Base-by-base conservation (phyloP, 768 basidiomycete species). In the Postia placenta region DNA sequence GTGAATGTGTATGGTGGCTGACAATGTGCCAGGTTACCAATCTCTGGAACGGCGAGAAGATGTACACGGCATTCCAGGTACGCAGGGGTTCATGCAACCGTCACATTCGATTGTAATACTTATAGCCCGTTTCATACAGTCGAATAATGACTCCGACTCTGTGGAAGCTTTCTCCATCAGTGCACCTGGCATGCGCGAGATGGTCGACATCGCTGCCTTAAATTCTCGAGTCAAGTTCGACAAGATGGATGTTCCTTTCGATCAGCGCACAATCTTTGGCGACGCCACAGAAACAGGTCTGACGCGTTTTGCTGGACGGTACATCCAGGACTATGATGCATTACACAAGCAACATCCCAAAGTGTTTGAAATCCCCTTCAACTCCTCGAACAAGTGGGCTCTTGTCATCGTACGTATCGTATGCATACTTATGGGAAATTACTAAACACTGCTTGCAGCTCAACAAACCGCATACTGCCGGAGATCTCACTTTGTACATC, bases 231-330 rank as follows among this genome's bases (percentile, higher is more conserved):
- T 85, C 67, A 84, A 84, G 63, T 85, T 85, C 56, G 81, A 83
- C 67, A 77, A 71, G 58, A 73, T 67, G 1, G 81, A 84, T 57
- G 61, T 84, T 5, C 78, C 80, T 1, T 83, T 85, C 49, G 74
- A 78, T 17, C 66, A 83, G 61, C 72, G 83, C 42, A 64, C 67
- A 33, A 83, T 85, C 47, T 71, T 85, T 17, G 83, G 83, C 2
- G 83, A 85, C 60, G 83, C 83, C n/a, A 85, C 83, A 3, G 83
- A 85, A 66, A 83, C 82, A n/a, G 83, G 83, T 17, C 67, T 85
- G 36, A 76, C 79, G 23, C 78, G 82, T 33, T 84, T 85, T 61
- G 80, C 82, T 25, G 82, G 80, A 5, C 75, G 76, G 33, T 69
- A 73, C 51, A 60, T 83, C 9, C 49, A 65, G 0, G 74, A 77